phyloP scores from a whole-genome alignment of 805 yeast genomes.

The Brettanomyces anomalus region DNA sequence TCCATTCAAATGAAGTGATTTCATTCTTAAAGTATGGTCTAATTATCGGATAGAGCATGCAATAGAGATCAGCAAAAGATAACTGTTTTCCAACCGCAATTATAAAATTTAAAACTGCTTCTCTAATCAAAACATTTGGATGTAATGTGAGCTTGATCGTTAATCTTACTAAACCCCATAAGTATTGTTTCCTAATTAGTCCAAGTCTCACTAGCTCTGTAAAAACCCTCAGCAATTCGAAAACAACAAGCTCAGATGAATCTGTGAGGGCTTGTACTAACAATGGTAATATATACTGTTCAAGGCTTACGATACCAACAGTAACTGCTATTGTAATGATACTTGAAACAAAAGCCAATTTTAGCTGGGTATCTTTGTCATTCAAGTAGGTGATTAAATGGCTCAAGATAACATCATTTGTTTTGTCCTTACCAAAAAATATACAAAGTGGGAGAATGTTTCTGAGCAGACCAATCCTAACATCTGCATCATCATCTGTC shows the following conservation, averaged over 20 bases:
- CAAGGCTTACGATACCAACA: slow-evolving; percentile 74
- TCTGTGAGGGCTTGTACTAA: slow-evolving; percentile 77
- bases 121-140: slow-evolving; percentile 82
- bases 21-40: slow-evolving; percentile 74
- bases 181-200: slow-evolving; percentile 37
- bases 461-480: slow-evolving; percentile 58
- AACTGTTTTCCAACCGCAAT: slow-evolving; percentile 54
- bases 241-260: slow-evolving; percentile 72
- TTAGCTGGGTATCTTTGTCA: slow-evolving; percentile 58
- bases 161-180: slow-evolving; percentile 46
- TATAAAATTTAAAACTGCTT: slow-evolving; percentile 52
- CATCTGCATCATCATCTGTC: slow-evolving; percentile 59
- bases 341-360: slow-evolving; percentile 63
- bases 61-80: slow-evolving; percentile 70
- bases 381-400: slow-evolving; percentile 88
- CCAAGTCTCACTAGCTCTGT: slow-evolving; percentile 50
- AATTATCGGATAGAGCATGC: slow-evolving; percentile 74
- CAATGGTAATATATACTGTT: slow-evolving; percentile 81
- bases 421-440: slow-evolving; percentile 77
- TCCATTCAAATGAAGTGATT: slow-evolving; percentile 57
- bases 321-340: slow-evolving; percentile 68
- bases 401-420: slow-evolving; percentile 81
- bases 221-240: slow-evolving; percentile 54
- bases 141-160: slow-evolving; percentile 59
- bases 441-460: slow-evolving; percentile 72